Percentiles rank a stretch among this genome's conserved stretches.
Conservation (phyloP, 148 eudicot species). For the Mesembryanthemum crystallinum region DNA sequence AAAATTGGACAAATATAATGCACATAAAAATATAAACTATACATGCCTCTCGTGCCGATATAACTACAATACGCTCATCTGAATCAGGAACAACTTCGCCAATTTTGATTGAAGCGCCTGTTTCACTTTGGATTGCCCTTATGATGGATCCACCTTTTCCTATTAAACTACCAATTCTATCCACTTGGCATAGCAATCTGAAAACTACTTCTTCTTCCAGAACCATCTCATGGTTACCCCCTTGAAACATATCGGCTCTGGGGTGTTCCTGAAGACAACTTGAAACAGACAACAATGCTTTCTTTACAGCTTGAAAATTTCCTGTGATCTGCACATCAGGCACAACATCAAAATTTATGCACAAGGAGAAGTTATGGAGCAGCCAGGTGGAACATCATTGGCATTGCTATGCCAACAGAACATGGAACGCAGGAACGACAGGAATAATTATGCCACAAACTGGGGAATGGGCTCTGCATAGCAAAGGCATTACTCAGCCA, state of each 20-base stretch:
- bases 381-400: background rate
- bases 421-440: background rate
- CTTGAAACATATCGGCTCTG: constrained; percentile 36
- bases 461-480: background rate
- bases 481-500: background rate
- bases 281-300: constrained; percentile 51
- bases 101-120: constrained; percentile 61
- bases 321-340: constrained; percentile 47
- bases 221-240: constrained; percentile 38
- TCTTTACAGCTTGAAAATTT: constrained; percentile 45
- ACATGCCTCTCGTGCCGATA: constrained; percentile 65
- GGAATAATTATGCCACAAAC: background rate
- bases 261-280: constrained; percentile 56
- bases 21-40: background rate
- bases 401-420: background rate
- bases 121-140: constrained; percentile 44
- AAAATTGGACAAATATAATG: background rate
- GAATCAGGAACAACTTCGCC: constrained; percentile 44
- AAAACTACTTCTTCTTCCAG: constrained; percentile 56
- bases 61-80: constrained; percentile 50
- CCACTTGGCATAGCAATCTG: constrained; percentile 45
- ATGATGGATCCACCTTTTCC: constrained; percentile 58
- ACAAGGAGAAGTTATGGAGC: background rate
- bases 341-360: background rate
- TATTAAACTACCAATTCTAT: constrained; percentile 53